Evolutionary conservation across 306 rosid genomes (phyloP).

Genomic region (Trifolium pratense): DNA sequence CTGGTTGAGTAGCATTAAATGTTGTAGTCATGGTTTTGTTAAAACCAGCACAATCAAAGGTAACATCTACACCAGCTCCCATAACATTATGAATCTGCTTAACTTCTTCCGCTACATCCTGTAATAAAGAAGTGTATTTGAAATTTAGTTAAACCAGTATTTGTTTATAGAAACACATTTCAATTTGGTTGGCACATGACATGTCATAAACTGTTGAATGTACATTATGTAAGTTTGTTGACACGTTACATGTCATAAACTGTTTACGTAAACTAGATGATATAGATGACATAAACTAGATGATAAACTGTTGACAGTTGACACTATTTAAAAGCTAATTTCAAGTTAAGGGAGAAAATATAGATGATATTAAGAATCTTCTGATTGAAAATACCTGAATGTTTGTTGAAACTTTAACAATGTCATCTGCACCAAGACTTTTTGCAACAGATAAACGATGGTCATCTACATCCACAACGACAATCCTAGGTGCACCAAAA

Average conservation of each 20-base stretch:
- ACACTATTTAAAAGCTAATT: neutral
- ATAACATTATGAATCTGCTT: constrained; percentile 61
- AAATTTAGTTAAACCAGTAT: constrained; percentile 8
- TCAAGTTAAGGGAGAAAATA: neutral
- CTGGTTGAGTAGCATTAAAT: constrained; percentile 68
- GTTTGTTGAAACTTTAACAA: constrained; percentile 70
- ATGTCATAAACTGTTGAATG: too few relatives aligned
- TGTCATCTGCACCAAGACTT: constrained; percentile 76
- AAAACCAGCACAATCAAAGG: constrained; percentile 89
- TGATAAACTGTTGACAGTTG: too few relatives aligned
- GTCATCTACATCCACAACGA: constrained; percentile 77
- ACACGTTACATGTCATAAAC: too few relatives aligned
- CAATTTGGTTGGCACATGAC: neutral
- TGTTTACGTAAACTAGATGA: too few relatives aligned
- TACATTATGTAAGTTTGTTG: too few relatives aligned
- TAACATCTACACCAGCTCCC: constrained; percentile 63
- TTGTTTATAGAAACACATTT: neutral
- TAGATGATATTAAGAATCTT: neutral
- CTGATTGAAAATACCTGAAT: constrained; percentile 53
- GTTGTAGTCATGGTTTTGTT: constrained; percentile 88
- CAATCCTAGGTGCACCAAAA: constrained; percentile 73
- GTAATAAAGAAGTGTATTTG: constrained; percentile 27
- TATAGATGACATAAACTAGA: too few relatives aligned
- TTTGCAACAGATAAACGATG: constrained; percentile 82
- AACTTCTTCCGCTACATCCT: constrained; percentile 78